These are phyloP conservation scores for Polytrichum commune DNA, from an alignment of 225 moss, liverwort and hornwort species.

Conservation along the genomic window DNA sequence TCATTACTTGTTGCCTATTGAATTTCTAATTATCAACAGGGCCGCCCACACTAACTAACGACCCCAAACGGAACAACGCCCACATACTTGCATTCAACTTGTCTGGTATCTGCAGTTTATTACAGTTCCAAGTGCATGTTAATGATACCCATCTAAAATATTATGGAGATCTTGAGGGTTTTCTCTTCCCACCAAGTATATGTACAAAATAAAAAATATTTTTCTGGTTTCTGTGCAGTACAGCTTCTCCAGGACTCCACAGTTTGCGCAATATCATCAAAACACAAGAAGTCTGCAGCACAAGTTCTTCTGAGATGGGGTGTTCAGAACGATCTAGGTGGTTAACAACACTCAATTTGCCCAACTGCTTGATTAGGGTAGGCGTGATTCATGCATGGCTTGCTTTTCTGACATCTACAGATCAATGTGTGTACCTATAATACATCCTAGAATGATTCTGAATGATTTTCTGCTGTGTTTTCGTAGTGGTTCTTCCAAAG, in stretches of 20 bases:
- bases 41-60: no score
- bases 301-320: conserved; percentile 95
- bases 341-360: background rate
- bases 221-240: conserved; percentile 18
- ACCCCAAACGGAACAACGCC: no score
- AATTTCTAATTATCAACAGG: no score
- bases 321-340: conserved; percentile 66
- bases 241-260: conserved; percentile 64
- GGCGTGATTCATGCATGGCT: no score
- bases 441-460: background rate
- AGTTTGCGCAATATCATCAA: conserved; percentile 54
- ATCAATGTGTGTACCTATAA: no score
- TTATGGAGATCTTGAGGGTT: no score
- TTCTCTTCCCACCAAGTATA: no score
- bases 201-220: no score
- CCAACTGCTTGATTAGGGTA: no score
- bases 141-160: background rate
- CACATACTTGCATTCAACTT: background rate
- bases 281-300: conserved; percentile 50
- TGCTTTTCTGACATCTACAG: no score
- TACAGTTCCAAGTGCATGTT: background rate
- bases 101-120: background rate
- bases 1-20: no score
- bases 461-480: background rate
- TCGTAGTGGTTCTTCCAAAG: conserved; percentile 47